Percentiles rank a stretch among this genome's conserved stretches.
phyloP scores from a whole-genome alignment of 2,329 filamentous ascomycete genomes.

The Tolypocladium nubicola region DNA sequence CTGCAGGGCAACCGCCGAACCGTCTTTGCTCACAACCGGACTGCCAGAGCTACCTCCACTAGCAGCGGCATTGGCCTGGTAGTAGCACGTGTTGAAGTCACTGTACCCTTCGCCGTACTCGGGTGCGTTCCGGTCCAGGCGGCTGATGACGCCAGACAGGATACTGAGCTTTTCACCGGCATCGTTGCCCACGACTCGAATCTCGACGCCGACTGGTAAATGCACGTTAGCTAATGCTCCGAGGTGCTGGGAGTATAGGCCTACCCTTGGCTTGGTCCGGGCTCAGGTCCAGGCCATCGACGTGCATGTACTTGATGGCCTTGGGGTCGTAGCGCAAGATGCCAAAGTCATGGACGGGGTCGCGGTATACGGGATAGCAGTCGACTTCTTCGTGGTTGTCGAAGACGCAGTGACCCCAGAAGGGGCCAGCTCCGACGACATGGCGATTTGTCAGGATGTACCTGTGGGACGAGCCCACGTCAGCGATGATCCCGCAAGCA shows the following conservation, averaged over 20 bases:
- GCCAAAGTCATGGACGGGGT: conserved; percentile 97
- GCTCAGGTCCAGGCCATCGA: conserved; percentile 67
- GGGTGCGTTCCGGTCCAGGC: conserved; percentile 89
- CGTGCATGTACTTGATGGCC: conserved; percentile 93
- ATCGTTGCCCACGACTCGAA: conserved; percentile 95
- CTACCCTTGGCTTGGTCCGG: conserved; percentile 70
- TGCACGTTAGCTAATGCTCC: neutral
- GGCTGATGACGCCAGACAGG: conserved; percentile 90
- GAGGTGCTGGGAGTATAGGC: conserved; percentile 9
- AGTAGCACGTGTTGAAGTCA: conserved; percentile 94
- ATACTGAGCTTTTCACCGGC: conserved; percentile 98
- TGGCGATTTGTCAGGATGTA: conserved; percentile 85
- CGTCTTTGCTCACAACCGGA: conserved; percentile 93
- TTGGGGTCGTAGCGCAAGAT: conserved; percentile 94
- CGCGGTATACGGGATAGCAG: conserved; percentile 91
- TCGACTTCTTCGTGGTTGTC: conserved; percentile 98
- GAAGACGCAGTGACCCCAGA: conserved; percentile 97
- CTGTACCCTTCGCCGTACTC: conserved; percentile 98
- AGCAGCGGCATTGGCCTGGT: conserved; percentile 92
- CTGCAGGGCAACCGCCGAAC: conserved; percentile 83
- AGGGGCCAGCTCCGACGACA: conserved; percentile 89
- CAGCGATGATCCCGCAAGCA: neutral
- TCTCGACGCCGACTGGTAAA: conserved; percentile 71
- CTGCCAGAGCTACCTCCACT: conserved; percentile 97
- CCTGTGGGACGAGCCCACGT: conserved; percentile 17